phyloP scores from a whole-genome alignment of 345 rosid genomes.

The Anacardium occidentale region DNA sequence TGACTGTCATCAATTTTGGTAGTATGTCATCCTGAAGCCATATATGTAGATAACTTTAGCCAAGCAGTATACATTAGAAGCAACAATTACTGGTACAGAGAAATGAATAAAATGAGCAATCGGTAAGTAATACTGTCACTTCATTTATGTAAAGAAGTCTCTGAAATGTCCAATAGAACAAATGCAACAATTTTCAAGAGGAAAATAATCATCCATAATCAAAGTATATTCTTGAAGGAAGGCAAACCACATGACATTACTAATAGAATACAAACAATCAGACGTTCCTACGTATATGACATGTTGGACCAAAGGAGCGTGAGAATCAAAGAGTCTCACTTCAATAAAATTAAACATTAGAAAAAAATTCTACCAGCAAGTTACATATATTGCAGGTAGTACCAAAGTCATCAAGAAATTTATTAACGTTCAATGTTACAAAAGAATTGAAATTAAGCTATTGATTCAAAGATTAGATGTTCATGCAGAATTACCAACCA shows the following conservation, averaged over 20 bases:
- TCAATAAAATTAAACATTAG: background rate
- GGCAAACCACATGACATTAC: background rate
- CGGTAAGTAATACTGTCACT: background rate
- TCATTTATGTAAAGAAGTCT: background rate
- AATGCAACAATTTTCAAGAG: background rate
- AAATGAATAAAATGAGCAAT: background rate
- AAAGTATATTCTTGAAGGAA: background rate
- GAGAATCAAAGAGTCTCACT: background rate
- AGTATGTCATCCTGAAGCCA: slow-evolving; percentile 87
- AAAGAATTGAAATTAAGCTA: background rate
- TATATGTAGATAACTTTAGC: slow-evolving; percentile 20
- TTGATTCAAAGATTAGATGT: background rate
- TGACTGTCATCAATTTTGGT: slow-evolving; percentile 88
- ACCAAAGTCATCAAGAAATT: background rate
- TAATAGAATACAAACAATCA: background rate
- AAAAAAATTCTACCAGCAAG: background rate
- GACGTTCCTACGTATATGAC: background rate
- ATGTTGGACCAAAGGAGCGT: background rate
- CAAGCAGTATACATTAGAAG: slow-evolving; percentile 14
- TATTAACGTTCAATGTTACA: background rate
- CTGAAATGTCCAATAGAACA: background rate
- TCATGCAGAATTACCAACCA: background rate
- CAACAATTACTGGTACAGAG: background rate
- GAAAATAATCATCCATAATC: background rate
- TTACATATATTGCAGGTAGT: background rate